phyloP scores from a whole-genome alignment of 345 rosid species.

The Kernera saxatilis region DNA sequence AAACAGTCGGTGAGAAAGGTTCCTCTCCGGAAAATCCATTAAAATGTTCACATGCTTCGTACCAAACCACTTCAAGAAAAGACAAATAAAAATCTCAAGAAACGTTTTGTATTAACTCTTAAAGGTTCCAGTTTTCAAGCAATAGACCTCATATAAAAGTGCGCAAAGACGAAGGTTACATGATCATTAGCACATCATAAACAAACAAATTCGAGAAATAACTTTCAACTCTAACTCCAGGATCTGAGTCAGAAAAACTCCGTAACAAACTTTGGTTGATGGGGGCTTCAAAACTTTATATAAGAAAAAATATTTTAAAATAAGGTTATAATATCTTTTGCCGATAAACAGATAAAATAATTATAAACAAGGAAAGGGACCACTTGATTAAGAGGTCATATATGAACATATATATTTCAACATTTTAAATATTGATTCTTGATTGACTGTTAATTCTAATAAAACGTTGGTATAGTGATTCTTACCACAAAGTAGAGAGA shows the following conservation, averaged over 20 bases:
- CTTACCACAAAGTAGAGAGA: slow-evolving; percentile 71
- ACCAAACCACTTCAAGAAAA: slow-evolving; percentile 1
- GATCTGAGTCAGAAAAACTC: neutral
- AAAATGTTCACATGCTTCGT: slow-evolving; percentile 8
- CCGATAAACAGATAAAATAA: neutral
- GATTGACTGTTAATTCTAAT: neutral
- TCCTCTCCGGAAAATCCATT: neutral
- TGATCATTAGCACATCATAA: slow-evolving; percentile 10
- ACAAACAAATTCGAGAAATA: neutral
- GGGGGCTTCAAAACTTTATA: neutral
- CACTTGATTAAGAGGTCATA: neutral
- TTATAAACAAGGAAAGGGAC: neutral
- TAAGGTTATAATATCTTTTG: neutral
- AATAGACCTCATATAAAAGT: neutral
- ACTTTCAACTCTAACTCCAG: neutral
- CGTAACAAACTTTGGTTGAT: neutral
- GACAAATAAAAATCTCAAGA: neutral
- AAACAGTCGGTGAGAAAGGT: neutral
- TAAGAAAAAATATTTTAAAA: neutral
- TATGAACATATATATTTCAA: neutral
- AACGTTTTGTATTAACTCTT: slow-evolving; percentile 7
- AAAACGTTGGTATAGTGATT: neutral
- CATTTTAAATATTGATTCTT: neutral
- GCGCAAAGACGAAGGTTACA: slow-evolving; percentile 10
- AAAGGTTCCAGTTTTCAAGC: slow-evolving; percentile 15